Conservation (phyloP, 179 eudicot genomes). For the Beta corolliflora region DNA sequence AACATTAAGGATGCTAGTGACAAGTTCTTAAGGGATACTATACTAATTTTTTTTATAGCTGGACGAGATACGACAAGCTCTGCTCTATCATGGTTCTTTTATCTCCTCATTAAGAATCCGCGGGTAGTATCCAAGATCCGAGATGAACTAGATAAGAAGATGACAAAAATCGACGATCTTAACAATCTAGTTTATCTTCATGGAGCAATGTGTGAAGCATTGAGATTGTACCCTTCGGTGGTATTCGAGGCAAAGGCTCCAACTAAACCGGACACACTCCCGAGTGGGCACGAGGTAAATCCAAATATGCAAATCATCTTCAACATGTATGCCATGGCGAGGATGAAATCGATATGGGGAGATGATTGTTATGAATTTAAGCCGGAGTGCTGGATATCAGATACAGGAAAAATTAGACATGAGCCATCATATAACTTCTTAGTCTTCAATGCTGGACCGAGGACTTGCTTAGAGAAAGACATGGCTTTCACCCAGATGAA, state of each 20-base stretch:
- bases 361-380: slow-evolving; percentile 47
- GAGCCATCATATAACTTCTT: slow-evolving; percentile 51
- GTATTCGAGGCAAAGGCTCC: slow-evolving; percentile 42
- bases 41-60: slow-evolving; percentile 25
- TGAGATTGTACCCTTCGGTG: slow-evolving; percentile 51
- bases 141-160: slow-evolving; percentile 3
- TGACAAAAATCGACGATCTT: neutral
- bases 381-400: slow-evolving; percentile 59
- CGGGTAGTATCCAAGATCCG: slow-evolving; percentile 6
- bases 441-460: slow-evolving; percentile 56
- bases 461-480: slow-evolving; percentile 48
- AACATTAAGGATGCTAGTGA: neutral
- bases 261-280: slow-evolving; percentile 34
- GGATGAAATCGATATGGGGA: slow-evolving; percentile 54
- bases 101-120: slow-evolving; percentile 18
- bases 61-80: slow-evolving; percentile 28
- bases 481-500: slow-evolving; percentile 47
- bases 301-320: slow-evolving; percentile 34
- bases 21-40: slow-evolving; percentile 29
- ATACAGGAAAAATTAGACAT: slow-evolving; percentile 34
- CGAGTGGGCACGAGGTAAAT: slow-evolving; percentile 47
- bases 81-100: slow-evolving; percentile 37
- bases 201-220: slow-evolving; percentile 39
- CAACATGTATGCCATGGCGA: slow-evolving; percentile 46
- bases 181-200: slow-evolving; percentile 46